These are phyloP conservation scores for Eucalyptus curtisii DNA, from an alignment of 345 rosid genomes.

Conservation along the genomic window DNA sequence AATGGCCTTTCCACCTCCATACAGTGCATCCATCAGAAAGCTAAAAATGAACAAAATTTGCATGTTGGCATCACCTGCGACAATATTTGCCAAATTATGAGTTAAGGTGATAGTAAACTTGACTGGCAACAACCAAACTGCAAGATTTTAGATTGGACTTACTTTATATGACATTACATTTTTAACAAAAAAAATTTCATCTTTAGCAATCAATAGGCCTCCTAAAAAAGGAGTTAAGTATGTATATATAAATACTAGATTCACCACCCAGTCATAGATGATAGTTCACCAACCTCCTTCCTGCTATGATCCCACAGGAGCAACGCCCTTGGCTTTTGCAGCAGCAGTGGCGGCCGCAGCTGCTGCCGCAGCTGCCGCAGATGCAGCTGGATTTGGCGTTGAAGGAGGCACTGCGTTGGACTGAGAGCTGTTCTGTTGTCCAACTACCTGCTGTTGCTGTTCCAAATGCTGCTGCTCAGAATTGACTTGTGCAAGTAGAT, in stretches of 20 bases:
- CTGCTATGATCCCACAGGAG: slow-evolving; percentile 69
- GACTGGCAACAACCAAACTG: neutral
- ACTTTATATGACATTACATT: neutral
- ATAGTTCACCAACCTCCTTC: neutral
- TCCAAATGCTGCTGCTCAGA: slow-evolving; percentile 40
- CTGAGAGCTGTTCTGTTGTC: slow-evolving; percentile 25
- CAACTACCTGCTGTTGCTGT: slow-evolving; percentile 39
- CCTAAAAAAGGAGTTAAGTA: neutral
- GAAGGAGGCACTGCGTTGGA: slow-evolving; percentile 70
- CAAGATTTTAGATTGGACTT: neutral
- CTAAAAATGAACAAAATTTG: neutral
- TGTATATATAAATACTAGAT: neutral
- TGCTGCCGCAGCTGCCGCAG: slow-evolving; percentile 39
- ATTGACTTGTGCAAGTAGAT: slow-evolving; percentile 50
- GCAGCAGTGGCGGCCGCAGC: slow-evolving; percentile 63
- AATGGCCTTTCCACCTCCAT: neutral
- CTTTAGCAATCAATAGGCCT: neutral
- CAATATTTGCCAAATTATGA: neutral
- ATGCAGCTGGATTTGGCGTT: slow-evolving; percentile 57
- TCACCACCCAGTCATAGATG: neutral
- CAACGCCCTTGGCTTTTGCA: slow-evolving; percentile 67
- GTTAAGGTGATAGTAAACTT: neutral
- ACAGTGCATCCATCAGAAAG: neutral
- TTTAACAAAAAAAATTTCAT: neutral
- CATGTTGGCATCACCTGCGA: neutral